These are phyloP conservation scores for Alternaria ethzedia DNA, from an alignment of 2,329 filamentous ascomycete species.

Conservation along the genomic window DNA sequence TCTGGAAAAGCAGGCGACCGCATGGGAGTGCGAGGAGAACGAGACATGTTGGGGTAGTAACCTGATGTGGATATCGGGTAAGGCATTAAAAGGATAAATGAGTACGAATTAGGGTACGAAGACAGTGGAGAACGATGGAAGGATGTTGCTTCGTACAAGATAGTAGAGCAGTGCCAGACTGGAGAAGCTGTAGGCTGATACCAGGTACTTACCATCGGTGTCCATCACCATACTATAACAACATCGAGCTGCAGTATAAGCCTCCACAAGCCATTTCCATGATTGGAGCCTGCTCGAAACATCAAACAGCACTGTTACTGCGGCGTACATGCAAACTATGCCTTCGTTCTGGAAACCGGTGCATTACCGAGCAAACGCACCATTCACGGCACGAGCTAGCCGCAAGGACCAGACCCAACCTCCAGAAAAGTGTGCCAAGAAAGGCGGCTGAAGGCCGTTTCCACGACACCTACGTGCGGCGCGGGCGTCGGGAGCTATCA, in stretches of 20 bases:
- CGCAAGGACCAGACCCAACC: conserved; percentile 27
- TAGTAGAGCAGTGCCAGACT: conserved; percentile 6
- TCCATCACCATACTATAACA: conserved; percentile 22
- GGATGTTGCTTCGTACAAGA: neutral
- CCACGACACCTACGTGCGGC: conserved; percentile 28
- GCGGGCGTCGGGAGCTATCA: conserved; percentile 27
- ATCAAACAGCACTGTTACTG: conserved; percentile 29
- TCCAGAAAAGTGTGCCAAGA: conserved; percentile 32
- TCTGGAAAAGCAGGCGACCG: conserved; percentile 29
- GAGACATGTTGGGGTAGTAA: conserved; percentile 7
- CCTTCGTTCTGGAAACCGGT: conserved; percentile 27
- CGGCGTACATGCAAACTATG: conserved; percentile 30
- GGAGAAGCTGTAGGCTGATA: conserved; percentile 13
- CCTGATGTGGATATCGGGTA: conserved; percentile 19
- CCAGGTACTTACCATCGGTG: conserved; percentile 15
- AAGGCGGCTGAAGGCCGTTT: conserved; percentile 34
- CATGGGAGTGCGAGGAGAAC: conserved; percentile 10
- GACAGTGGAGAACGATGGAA: neutral
- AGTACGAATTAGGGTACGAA: conserved; percentile 1
- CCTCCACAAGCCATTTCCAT: conserved; percentile 10
- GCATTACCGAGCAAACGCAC: conserved; percentile 26
- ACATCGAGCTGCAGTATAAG: conserved; percentile 19
- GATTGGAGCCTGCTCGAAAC: conserved; percentile 29
- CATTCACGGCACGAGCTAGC: conserved; percentile 33
- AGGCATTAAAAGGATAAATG: conserved; percentile 21